Base-by-base conservation (phyloP, 345 rosid genomes). In the Salix brachista region DNA sequence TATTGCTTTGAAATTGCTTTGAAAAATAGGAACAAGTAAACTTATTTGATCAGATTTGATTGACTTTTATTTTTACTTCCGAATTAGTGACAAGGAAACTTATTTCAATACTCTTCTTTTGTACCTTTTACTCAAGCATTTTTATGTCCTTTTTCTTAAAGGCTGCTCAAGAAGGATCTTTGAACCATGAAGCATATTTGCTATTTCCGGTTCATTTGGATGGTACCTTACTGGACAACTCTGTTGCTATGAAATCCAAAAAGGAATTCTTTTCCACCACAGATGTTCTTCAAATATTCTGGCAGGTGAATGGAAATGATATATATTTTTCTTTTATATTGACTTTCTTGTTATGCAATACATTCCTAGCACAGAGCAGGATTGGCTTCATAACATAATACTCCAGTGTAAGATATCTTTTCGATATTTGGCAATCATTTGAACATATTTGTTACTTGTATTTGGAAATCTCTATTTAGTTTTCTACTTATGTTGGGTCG, bases 161-260 rank as follows among this genome's bases (percentile, higher is more conserved):
- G 99, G 88, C 85, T 74, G 83, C 85, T 18, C 95, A 89, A 89
- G 97, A 91, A 83, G 90, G 90, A 85, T 78, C 91, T 39, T 84
- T 90, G 93, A 94, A 83, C 71, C 98, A 96, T 65, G 99, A 96
- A 85, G 97, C 99, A 66, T 96, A 94, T 84, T 83, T 96, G 85
- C 84, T 96, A 26, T 96, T 96, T 86, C 99, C 99, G 11, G 98
- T 92, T 81, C 99, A 96, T 81, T 78, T 94, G 90, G 97, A 91
- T 85, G 99, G 99, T 62, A 96, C 97, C 64, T 85, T 96, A 80
- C 86, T 96, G 69, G 99, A 96, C 86, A 88, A 92, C 85, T 81
- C 88, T 76, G 86, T 75, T n/a, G 82, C 83, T 58, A 91, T 94
- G 99, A 92, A 87, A 86, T 89, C 90, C 32, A 94, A 87, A 80